These are phyloP conservation scores for Ganoderma meredithae DNA, from an alignment of 1,284 basidiomycete species.

Conservation along the genomic window DNA sequence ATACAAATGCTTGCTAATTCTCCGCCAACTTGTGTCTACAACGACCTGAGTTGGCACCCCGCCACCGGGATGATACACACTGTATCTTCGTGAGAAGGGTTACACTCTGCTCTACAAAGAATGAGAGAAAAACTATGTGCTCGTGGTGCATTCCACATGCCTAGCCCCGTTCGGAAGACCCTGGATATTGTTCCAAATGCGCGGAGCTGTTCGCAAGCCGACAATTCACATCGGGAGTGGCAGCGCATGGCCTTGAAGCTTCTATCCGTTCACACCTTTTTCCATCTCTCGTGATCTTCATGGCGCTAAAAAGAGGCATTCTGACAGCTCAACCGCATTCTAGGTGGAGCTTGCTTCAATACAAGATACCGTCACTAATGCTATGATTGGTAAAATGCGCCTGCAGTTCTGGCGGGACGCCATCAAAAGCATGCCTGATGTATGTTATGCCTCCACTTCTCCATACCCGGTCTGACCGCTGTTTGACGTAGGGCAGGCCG, in stretches of 20 bases:
- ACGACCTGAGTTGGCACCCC: neutral
- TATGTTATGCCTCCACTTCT: slow-evolving; percentile 45
- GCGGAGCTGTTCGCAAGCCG: neutral
- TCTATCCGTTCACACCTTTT: slow-evolving; percentile 1
- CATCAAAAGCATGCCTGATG: slow-evolving; percentile 74
- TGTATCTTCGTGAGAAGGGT: slow-evolving; percentile 3
- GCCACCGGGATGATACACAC: neutral
- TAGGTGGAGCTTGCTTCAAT: slow-evolving; percentile 87
- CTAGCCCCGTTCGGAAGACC: neutral
- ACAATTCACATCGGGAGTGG: neutral
- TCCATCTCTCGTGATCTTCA: slow-evolving; percentile 2
- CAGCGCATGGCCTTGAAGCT: neutral
- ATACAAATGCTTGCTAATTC: neutral
- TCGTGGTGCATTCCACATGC: neutral
- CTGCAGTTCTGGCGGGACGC: slow-evolving; percentile 95
- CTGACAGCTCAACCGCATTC: slow-evolving; percentile 32
- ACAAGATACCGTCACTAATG: slow-evolving; percentile 81
- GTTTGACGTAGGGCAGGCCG: slow-evolving; percentile 64
- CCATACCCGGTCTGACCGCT: slow-evolving; percentile 27
- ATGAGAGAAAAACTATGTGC: neutral
- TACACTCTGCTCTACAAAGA: neutral
- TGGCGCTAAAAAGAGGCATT: slow-evolving; percentile 46
- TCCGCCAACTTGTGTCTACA: neutral
- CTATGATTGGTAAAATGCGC: slow-evolving; percentile 86
- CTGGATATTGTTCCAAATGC: neutral